Base-by-base conservation (phyloP, 1,284 basidiomycete genomes). In the Tylopilus sp. region DNA sequence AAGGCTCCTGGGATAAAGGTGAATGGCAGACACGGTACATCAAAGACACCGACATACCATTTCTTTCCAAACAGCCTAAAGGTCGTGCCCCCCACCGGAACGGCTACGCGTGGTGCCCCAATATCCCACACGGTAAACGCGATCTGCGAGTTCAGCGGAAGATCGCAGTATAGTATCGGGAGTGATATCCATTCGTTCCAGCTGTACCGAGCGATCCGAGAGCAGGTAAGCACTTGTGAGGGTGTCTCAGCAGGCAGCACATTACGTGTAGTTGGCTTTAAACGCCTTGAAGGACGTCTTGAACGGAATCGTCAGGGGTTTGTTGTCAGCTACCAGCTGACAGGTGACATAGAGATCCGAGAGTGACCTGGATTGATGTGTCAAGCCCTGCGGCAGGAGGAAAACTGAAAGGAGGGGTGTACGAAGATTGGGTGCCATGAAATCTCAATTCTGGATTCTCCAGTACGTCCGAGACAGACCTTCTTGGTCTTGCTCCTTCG, bases 51-150 rank as follows among this genome's bases (percentile, higher is more conserved):
- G 0, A 63, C 77, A 12, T 54, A 89, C 91, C 89, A 86, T 71
- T 96, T 95, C 74, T 90, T 88, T 33, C 90, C 89, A 69, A 98
- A 98, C 30, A 98, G 61, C 15, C 82, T 77, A 66, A 98, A 88
- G 0, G 93, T 96, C 2, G 92, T 86, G 0, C 95, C 95, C 28
- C 96, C 95, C 1, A 97, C 83, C 8, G 91, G 86, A 16, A 78
- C 74, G 2, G 89, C 82, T 44, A 76, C 75, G 21, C 86, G 77
- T 36, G 92, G 83, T 1, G 89, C 87, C 34, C 84, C 86, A 46
- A 95, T 92, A 64, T 98, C 94, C 86, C 93, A 97, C 18, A 98
- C 85, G 1, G 96, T 98, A 63, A 98, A 91, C 0, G 89, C 87
- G 46, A 99, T 78, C 59, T 97, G 94, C 0, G 94, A 85, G 59